phyloP scores from a whole-genome alignment of 352 stramenopile genomes.

The Pythium pyrilobum region DNA sequence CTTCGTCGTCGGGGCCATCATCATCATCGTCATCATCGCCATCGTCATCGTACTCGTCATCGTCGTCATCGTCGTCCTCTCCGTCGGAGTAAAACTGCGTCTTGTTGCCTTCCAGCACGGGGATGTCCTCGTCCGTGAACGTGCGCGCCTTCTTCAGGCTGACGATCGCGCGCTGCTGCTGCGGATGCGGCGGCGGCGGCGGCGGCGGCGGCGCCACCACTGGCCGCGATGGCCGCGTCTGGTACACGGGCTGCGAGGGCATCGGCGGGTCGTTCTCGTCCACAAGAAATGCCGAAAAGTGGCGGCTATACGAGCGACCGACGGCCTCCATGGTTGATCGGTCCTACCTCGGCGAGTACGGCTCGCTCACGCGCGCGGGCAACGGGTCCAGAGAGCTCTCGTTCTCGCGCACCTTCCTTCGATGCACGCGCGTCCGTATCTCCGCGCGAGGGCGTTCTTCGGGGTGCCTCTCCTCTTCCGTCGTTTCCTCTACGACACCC shows the following conservation, averaged over 20 bases:
- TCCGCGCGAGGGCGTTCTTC: constrained; percentile 1
- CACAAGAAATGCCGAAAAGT: constrained; percentile 26
- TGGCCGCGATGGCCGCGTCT: constrained; percentile 5
- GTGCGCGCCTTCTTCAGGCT: neutral
- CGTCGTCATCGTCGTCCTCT: constrained; percentile 22
- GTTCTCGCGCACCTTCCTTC: neutral
- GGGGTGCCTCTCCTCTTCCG: neutral
- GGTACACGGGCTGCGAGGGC: constrained; percentile 21
- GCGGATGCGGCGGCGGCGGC: neutral
- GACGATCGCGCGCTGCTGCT: neutral
- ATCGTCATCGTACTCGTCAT: constrained; percentile 14
- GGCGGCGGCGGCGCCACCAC: neutral
- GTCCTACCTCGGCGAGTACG: neutral
- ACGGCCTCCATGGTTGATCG: constrained; percentile 14
- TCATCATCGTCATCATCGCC: constrained; percentile 28
- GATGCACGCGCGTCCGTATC: neutral
- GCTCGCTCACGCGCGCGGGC: neutral
- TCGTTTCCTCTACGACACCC: too few species aligned
- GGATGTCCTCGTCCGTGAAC: constrained; percentile 48
- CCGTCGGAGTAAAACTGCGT: constrained; percentile 31
- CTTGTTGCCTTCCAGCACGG: constrained; percentile 47
- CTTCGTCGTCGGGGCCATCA: constrained; percentile 29
- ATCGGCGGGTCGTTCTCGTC: constrained; percentile 20
- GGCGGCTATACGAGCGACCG: constrained; percentile 17
- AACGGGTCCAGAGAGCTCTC: neutral